Percentiles rank a stretch among this genome's conserved stretches.
Evolutionary conservation across 306 rosid species (phyloP).

Genomic region (Trifolium repens): DNA sequence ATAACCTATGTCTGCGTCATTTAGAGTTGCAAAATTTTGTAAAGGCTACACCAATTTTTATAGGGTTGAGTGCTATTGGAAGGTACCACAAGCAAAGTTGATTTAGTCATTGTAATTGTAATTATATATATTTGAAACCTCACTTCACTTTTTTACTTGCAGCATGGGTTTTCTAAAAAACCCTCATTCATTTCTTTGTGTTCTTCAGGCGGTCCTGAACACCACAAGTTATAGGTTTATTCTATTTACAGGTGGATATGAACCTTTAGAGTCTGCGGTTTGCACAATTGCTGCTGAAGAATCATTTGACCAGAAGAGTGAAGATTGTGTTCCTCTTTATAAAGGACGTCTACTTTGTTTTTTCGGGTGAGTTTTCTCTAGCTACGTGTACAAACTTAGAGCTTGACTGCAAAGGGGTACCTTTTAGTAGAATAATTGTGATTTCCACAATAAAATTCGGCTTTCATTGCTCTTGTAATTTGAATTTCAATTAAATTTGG

Average conservation of each 20-base stretch:
- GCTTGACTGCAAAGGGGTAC: not conserved
- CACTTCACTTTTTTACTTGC: constrained; percentile 42
- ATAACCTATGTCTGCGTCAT: constrained; percentile 62
- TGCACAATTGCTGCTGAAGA: constrained; percentile 48
- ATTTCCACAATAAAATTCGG: not conserved
- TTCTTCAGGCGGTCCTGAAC: constrained; percentile 61
- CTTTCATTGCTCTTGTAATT: constrained; percentile 4
- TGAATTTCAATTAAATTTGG: constrained; percentile 34
- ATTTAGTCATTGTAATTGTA: constrained; percentile 18
- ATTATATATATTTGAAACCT: constrained; percentile 15
- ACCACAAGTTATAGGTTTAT: constrained; percentile 65
- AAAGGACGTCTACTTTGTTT: constrained; percentile 62
- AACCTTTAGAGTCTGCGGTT: constrained; percentile 63
- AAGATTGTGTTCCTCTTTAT: constrained; percentile 60
- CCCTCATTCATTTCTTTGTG: constrained; percentile 60
- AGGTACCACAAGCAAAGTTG: constrained; percentile 47
- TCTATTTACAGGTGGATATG: constrained; percentile 76
- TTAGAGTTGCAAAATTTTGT: constrained; percentile 60
- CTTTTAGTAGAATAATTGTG: constrained; percentile 9
- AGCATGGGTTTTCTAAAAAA: constrained; percentile 84
- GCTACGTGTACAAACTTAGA: constrained; percentile 3
- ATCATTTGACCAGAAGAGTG: constrained; percentile 48
- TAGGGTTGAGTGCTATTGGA: constrained; percentile 82
- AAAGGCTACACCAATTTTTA: constrained; percentile 59
- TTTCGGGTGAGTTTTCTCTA: constrained; percentile 63